phyloP scores from a whole-genome alignment of 805 yeast genomes.

The Monosporozyma unispora region DNA sequence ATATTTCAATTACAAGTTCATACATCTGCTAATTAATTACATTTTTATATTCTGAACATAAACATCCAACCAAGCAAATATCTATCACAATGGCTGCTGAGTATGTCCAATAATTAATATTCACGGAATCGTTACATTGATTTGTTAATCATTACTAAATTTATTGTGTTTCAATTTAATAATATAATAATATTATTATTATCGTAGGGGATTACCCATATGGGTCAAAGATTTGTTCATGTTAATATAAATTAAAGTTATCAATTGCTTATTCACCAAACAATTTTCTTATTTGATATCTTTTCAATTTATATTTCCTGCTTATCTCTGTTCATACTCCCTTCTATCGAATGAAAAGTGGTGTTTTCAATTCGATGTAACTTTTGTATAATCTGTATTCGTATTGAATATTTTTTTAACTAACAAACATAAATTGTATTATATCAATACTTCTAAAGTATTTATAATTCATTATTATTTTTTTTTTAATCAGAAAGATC shows the following conservation, averaged over 20 bases:
- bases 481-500: slow-evolving; percentile 30
- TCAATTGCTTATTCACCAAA: slow-evolving; percentile 9
- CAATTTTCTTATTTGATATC: neutral
- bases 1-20: neutral
- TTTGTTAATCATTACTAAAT: neutral
- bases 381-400: slow-evolving; percentile 15
- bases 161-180: neutral
- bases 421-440: neutral
- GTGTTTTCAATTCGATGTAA: slow-evolving; percentile 34
- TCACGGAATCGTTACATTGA: slow-evolving; percentile 8
- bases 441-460: no score
- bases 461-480: neutral
- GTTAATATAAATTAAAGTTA: slow-evolving; percentile 8
- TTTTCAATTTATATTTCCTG: slow-evolving; percentile 15
- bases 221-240: slow-evolving; percentile 22
- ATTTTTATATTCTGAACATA: neutral
- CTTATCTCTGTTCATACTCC: slow-evolving; percentile 29
- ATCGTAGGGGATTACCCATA: slow-evolving; percentile 26
- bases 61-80: slow-evolving; percentile 15
- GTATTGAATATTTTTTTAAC: slow-evolving; percentile 2
- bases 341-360: slow-evolving; percentile 34
- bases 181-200: neutral
- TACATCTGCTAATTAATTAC: neutral
- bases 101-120: slow-evolving; percentile 22
- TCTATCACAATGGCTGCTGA: slow-evolving; percentile 30